phyloP scores from a whole-genome alignment of 2,329 filamentous ascomycete species.

The Chaetothyriales sp. region DNA sequence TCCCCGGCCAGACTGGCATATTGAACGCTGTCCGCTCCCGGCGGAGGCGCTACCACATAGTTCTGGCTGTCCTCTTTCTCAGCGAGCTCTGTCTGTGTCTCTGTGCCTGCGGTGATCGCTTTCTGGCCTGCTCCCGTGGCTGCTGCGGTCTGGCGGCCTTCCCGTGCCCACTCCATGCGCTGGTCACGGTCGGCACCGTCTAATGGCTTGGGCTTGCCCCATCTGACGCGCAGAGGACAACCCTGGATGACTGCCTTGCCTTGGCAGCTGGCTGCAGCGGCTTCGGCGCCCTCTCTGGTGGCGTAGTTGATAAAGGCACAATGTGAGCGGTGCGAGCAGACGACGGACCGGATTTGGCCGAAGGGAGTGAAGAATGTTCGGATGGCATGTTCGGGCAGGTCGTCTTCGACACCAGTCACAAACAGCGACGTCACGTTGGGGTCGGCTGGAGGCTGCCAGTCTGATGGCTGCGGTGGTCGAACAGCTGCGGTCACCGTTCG shows the following conservation, averaged over 20 bases:
- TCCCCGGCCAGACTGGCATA: slow-evolving; percentile 79
- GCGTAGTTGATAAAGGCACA: slow-evolving; percentile 95
- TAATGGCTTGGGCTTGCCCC: slow-evolving; percentile 82
- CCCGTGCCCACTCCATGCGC: slow-evolving; percentile 62
- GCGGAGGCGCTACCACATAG: slow-evolving; percentile 55
- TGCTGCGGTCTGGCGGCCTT: slow-evolving; percentile 50
- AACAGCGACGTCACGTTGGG: slow-evolving; percentile 83
- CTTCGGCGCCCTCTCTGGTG: slow-evolving; percentile 68
- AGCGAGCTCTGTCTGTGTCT: slow-evolving; percentile 28
- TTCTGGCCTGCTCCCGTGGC: slow-evolving; percentile 27
- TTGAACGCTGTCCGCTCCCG: slow-evolving; percentile 59
- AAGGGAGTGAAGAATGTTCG: slow-evolving; percentile 79
- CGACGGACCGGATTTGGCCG: slow-evolving; percentile 78
- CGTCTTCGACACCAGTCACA: slow-evolving; percentile 87
- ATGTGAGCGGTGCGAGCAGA: slow-evolving; percentile 93
- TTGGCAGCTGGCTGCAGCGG: slow-evolving; percentile 68
- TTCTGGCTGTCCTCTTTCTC: slow-evolving; percentile 23
- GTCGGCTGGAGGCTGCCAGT: slow-evolving; percentile 73
- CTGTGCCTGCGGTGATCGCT: slow-evolving; percentile 18
- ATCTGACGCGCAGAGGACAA: slow-evolving; percentile 76
- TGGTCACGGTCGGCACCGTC: slow-evolving; percentile 84
- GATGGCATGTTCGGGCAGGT: slow-evolving; percentile 80
- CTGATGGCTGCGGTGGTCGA: slow-evolving; percentile 65
- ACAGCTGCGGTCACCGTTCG: slow-evolving; percentile 54
- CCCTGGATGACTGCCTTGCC: slow-evolving; percentile 81